Evolutionary conservation across 164 flowering plant genomes (phyloP), one percentile per base, ranked within the genome.

Genomic region (Chloranthus sessilifolius): DNA sequence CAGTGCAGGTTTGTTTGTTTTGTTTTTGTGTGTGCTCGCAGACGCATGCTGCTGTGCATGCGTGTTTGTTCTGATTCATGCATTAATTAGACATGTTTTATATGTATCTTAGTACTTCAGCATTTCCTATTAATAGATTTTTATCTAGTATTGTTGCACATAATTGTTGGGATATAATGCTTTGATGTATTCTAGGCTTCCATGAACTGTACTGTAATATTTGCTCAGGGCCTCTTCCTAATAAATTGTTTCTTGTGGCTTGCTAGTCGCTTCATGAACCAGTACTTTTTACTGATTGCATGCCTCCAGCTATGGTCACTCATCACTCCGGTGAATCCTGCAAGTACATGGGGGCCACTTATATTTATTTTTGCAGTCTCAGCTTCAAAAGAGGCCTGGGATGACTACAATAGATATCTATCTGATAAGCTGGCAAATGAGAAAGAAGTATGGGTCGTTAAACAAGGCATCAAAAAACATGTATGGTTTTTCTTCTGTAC

Each of bases 291-390:
- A 74, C 65, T 92, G 80, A 92, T 92, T 62, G 99, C 97, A 17
- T 92, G 99, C 76, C 97, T 92, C 62, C 99, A 92, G 70, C 75
- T 92, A n/a, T 92, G 99, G 99, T 60, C 99, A n/a, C 96, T 92
- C 38, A 92, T 92, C 28, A 92, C 99, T 60, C 99, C 99, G 14
- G 99, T 92, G 39, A 92, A 86, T 76, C 99, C 99, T 66, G 99
- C 95, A 50, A 92, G 95, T 61, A 88, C 99, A 16, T 92, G 99
- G 99, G 99, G 99, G 34, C 99, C 99, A 2, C 89, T 92, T 47
- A 81, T 92, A 16, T 88, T 92, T 53, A 92, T 92, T 64, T 92
- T 92, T 86, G 84, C 97, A 20, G 95, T 92, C 58, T 92, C 99
- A 11, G 99, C 99, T 14, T 62, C 95, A 23, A 92, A 92, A 74